A percentile compares a stretch with the other conserved stretches of the same genome.
These are phyloP conservation scores for Penicillium sp. DNA, from an alignment of 2,329 filamentous ascomycete genomes.

Conservation along the genomic window DNA sequence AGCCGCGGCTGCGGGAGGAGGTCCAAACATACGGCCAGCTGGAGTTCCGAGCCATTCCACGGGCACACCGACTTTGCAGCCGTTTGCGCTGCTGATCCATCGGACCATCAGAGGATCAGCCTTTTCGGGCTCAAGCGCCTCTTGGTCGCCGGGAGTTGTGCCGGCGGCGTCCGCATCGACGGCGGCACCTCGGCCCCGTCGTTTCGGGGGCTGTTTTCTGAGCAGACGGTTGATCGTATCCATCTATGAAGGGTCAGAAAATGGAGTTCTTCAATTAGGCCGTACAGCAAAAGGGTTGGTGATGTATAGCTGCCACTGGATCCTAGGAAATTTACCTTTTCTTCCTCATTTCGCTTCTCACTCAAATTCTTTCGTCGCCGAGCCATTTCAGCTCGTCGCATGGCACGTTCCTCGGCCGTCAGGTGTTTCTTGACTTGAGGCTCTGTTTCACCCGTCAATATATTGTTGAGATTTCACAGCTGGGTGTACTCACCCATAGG, in stretches of 20 bases:
- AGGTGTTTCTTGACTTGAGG: conserved; percentile 69
- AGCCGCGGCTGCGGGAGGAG: conserved; percentile 11
- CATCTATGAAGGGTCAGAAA: conserved; percentile 45
- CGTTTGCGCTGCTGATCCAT: conserved; percentile 42
- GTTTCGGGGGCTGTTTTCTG: conserved; percentile 61
- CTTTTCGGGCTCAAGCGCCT: conserved; percentile 35
- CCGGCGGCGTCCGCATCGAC: conserved; percentile 43
- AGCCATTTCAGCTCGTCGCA: conserved; percentile 69
- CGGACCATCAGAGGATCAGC: conserved; percentile 43
- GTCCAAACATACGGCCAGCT: conserved; percentile 39
- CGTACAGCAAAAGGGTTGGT: not conserved
- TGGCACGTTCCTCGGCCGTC: conserved; percentile 67
- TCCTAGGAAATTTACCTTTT: conserved; percentile 54
- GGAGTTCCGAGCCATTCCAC: conserved; percentile 46
- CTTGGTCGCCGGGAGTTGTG: conserved; percentile 38
- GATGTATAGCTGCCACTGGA: not conserved
- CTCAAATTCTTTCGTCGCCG: conserved; percentile 66
- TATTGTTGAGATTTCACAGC: not conserved
- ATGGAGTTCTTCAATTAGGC: not conserved
- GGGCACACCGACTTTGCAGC: conserved; percentile 42
- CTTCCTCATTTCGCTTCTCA: conserved; percentile 72
- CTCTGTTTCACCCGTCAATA: conserved; percentile 41
- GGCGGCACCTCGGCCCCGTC: conserved; percentile 42
- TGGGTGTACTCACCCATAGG: conserved; percentile 49
- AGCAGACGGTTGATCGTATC: conserved; percentile 64